Evolutionary conservation across 2,329 filamentous ascomycete species (phyloP), one percentile per base, ranked within the genome.

Genomic region (Sarocladium brachiariae): DNA sequence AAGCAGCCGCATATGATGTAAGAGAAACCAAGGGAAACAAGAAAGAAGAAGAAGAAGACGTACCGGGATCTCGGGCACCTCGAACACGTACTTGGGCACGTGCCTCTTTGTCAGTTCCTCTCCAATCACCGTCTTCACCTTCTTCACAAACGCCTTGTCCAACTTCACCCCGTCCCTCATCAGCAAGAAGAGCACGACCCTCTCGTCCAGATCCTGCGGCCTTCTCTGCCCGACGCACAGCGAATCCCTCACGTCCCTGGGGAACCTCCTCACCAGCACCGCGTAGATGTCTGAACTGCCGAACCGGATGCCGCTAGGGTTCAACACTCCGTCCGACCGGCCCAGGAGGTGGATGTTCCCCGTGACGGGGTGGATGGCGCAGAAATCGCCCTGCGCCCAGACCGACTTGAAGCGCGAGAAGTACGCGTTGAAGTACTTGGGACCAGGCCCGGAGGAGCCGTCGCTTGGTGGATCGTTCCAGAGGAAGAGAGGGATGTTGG

Each of bases 361-460:
- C 1, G 87, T 91, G 3, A 68, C 56, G 0, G 87, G 86, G 59
- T 92, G 81, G 13, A 87, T 70, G 31, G 78, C 76, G 59, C 88
- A 83, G 63, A 91, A 92, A 61, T 93, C 89, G 19, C 88, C 88
- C 55, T 93, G 89, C 0, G 86, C 86, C 89, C 88, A 93, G 1
- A 87, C 86, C 51, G 81, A 70, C 6, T 75, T 68, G 67, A 81
- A 86, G 45, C 81, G 77, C 1, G 70, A 74, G 59, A 85, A 86
- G 64, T 86, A 79, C 23, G 80, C 75, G 1, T 71, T 65, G 56
- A 73, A 75, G 65, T 84, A 87, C 54, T 78, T 79, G 3, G 76
- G 69, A 0, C 77, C 77, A 0, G 74, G 74, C 0, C 74, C 70
- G 0, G 54, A 16, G 2, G 64, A 59, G 14, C 14, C 16, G 13